These are phyloP conservation scores for Candolleomyces aberdarensis DNA, from an alignment of 768 basidiomycete genomes.

Conservation along the genomic window DNA sequence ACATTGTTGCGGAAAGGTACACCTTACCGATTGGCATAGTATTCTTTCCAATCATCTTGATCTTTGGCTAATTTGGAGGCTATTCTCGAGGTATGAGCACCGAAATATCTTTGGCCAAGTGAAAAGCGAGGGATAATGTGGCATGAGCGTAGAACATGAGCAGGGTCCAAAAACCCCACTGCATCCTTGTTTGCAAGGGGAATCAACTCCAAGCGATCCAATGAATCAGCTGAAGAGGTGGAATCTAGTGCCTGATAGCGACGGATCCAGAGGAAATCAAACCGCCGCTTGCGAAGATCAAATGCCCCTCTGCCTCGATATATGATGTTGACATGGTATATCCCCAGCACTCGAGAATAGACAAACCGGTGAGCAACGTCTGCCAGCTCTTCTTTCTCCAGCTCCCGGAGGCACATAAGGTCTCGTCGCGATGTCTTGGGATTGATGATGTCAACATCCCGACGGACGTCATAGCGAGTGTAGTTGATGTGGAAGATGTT, in stretches of 20 bases:
- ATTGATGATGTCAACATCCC: slow-evolving; percentile 16
- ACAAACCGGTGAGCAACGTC: slow-evolving; percentile 14
- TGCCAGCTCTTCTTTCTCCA: slow-evolving; percentile 10
- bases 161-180: no score
- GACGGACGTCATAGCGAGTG: slow-evolving; percentile 16
- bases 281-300: not conserved
- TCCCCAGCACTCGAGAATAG: slow-evolving; percentile 18
- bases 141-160: no score
- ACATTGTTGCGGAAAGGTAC: not conserved
- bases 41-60: slow-evolving; percentile 11
- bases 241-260: no score
- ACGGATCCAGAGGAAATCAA: no score
- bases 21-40: slow-evolving; percentile 35
- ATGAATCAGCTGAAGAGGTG: no score
- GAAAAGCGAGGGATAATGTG: no score
- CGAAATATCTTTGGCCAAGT: no score
- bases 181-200: no score
- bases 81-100: no score
- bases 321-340: slow-evolving; percentile 18
- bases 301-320: not conserved
- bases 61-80: no score
- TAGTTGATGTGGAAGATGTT: slow-evolving; percentile 12
- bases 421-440: slow-evolving; percentile 3
- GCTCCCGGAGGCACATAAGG: not conserved
- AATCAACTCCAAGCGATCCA: no score